phyloP scores from a whole-genome alignment of 2,329 filamentous ascomycete genomes.

The Xylaria sp. region DNA sequence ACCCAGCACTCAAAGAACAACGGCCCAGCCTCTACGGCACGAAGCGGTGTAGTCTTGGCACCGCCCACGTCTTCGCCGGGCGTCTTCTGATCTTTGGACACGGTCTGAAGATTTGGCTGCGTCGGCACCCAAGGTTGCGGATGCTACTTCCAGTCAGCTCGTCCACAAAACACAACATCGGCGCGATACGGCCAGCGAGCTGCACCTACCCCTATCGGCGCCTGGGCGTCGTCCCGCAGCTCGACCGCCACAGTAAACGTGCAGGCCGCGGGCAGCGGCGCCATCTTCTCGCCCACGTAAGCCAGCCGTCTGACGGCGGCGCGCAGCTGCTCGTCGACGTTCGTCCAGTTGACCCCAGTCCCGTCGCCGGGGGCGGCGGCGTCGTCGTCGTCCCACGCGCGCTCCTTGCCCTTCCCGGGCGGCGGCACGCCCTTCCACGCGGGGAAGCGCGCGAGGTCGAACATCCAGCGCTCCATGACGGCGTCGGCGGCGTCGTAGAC shows the following conservation, averaged over 20 bases:
- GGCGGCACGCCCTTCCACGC: conserved; percentile 46
- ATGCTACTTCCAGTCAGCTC: conserved; percentile 48
- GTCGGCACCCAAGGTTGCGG: conserved; percentile 67
- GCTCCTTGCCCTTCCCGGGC: conserved; percentile 29
- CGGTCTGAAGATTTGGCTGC: conserved; percentile 52
- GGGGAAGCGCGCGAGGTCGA: conserved; percentile 62
- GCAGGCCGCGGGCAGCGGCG: conserved; percentile 65
- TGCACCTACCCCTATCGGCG: conserved; percentile 62
- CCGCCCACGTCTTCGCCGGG: conserved; percentile 46
- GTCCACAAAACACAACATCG: background rate
- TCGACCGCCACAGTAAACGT: conserved; percentile 81
- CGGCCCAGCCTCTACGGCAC: conserved; percentile 61
- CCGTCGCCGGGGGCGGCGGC: conserved; percentile 5
- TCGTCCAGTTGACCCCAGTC: conserved; percentile 53
- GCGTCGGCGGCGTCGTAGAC: conserved; percentile 46
- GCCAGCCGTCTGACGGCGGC: conserved; percentile 69
- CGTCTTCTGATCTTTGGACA: conserved; percentile 40
- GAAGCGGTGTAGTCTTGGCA: conserved; percentile 54
- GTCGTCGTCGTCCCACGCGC: conserved; percentile 34
- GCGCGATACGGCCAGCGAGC: background rate
- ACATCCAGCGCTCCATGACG: conserved; percentile 67
- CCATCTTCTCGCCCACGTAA: conserved; percentile 62
- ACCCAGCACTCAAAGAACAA: conserved; percentile 71
- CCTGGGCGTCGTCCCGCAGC: conserved; percentile 63
- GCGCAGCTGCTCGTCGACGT: conserved; percentile 75